Percentiles rank a stretch among this genome's conserved stretches.
Evolutionary conservation across 768 basidiomycete species (phyloP).

Genomic region (Auriculariales sp.): DNA sequence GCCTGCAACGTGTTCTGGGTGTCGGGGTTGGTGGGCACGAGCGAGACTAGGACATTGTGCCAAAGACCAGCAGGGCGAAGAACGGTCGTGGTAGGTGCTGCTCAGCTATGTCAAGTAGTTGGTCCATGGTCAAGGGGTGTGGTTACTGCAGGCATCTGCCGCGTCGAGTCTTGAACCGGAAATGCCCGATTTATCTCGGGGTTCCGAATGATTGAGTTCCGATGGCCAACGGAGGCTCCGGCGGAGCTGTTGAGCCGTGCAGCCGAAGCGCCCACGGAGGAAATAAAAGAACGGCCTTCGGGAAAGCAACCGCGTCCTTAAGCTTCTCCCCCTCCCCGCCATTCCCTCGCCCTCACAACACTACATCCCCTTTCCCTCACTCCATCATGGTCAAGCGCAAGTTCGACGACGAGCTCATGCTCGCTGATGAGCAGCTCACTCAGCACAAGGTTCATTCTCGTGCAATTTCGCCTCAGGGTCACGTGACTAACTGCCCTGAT

Average conservation of each 20-base stretch:
- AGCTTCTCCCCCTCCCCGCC: slow-evolving; percentile 1
- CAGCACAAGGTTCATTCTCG: not conserved
- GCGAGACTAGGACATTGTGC: slow-evolving; percentile 35
- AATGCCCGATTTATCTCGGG: too few species aligned
- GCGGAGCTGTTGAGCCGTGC: not conserved
- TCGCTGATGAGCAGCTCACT: not conserved
- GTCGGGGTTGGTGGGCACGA: not conserved
- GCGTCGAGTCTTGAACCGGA: too few species aligned
- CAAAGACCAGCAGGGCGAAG: slow-evolving; percentile 15
- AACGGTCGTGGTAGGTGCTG: slow-evolving; percentile 13
- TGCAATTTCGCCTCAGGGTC: not conserved
- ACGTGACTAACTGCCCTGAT: not conserved
- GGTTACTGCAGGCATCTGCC: too few species aligned
- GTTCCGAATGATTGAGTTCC: too few species aligned
- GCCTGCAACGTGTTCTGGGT: slow-evolving; percentile 26
- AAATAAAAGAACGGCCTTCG: too few species aligned
- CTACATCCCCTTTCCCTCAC: not conserved
- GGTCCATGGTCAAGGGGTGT: not conserved
- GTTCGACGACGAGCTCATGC: slow-evolving; percentile 32
- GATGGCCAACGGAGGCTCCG: too few species aligned
- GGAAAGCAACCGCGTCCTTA: slow-evolving; percentile 2
- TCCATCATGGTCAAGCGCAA: slow-evolving; percentile 65
- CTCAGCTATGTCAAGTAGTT: slow-evolving; percentile 32
- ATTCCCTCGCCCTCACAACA: not conserved
- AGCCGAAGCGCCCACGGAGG: not conserved